These are phyloP conservation scores for Auriculariales sp. DNA, from an alignment of 768 basidiomycete species.

Conservation along the genomic window DNA sequence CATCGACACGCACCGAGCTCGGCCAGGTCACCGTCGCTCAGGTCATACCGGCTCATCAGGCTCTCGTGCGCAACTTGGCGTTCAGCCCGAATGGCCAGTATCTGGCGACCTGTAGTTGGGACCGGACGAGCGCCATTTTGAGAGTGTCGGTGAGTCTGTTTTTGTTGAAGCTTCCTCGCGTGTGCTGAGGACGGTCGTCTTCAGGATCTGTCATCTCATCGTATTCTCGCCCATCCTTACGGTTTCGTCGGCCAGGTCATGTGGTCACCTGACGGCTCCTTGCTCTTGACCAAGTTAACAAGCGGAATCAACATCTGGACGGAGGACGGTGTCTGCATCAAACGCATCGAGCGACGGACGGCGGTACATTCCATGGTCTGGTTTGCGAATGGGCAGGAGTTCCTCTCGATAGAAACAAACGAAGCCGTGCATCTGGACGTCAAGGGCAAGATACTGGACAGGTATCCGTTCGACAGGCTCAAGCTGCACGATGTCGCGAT, in stretches of 20 bases:
- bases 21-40: conserved; percentile 38
- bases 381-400: conserved; percentile 51
- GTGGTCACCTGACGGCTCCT: conserved; percentile 54
- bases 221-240: conserved; percentile 48
- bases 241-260: conserved; percentile 70
- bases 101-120: conserved; percentile 67
- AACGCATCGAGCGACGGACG: conserved; percentile 42
- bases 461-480: conserved; percentile 45
- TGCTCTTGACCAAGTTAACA: conserved; percentile 48
- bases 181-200: not conserved
- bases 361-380: conserved; percentile 51
- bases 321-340: conserved; percentile 45
- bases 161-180: not conserved
- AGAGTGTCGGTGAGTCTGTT: conserved; percentile 38
- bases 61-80: conserved; percentile 56
- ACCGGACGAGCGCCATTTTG: conserved; percentile 53
- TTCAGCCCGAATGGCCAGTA: conserved; percentile 66
- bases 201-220: conserved; percentile 45
- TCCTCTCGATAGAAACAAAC: conserved; percentile 56
- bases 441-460: conserved; percentile 40
- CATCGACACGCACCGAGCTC: conserved; percentile 40
- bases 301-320: conserved; percentile 60
- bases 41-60: conserved; percentile 48
- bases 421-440: conserved; percentile 20
- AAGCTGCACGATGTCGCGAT: conserved; percentile 57